Base-by-base conservation (phyloP, 768 basidiomycete species). In the Candolleomyces eurysporus region DNA sequence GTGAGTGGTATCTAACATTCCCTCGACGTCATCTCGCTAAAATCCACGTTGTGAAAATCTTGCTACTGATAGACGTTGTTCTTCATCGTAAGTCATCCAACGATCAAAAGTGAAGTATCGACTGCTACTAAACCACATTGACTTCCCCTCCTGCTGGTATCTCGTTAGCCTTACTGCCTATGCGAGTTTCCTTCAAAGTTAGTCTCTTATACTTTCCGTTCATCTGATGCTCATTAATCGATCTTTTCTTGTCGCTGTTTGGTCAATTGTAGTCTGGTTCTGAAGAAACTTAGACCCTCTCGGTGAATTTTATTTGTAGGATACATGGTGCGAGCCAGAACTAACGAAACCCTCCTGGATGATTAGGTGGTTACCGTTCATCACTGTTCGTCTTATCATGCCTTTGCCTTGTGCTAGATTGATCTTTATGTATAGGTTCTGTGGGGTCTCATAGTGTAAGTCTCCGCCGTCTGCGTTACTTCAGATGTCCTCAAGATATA, bases 131-230 rank as follows among this genome's bases (percentile, higher is more conserved):
- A 36, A 36, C 11, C 36, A 11, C 36, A 11, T 36, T 36, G 32
- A 32, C 32, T 32, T n/a, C 40, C 43, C 13, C 17, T 6, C 11
- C 21, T 17, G 56, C 58, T 39, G 56, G 40, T 30, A 55, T 58
- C 42, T 19, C 43, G 2, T 30, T 63, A 83, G 84, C 83, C 82
- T 8, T 85, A 84, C 64, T 86, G 84, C 66, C 75, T 84, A 53
- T 87, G 86, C 60, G 89, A 90, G 73, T 86, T 84, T 61, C 89
- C 89, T 0, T 82, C 86, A 30, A 91, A 91, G 87, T 89, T 62
- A 40, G 78, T 67, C 5, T 32, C 21, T 22, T 6, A 67, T 66
- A 65, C 26, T 57, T 53, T 48, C n/a, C 32, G 42, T 66, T 14
- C 60, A 48, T 32, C 39, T 31, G 6, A 30, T 36, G 26, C 42